A percentile compares a stretch with the other conserved stretches of the same genome.
phyloP scores from a whole-genome alignment of 1,284 basidiomycete species.

The Fomitiporia mediterranea region DNA sequence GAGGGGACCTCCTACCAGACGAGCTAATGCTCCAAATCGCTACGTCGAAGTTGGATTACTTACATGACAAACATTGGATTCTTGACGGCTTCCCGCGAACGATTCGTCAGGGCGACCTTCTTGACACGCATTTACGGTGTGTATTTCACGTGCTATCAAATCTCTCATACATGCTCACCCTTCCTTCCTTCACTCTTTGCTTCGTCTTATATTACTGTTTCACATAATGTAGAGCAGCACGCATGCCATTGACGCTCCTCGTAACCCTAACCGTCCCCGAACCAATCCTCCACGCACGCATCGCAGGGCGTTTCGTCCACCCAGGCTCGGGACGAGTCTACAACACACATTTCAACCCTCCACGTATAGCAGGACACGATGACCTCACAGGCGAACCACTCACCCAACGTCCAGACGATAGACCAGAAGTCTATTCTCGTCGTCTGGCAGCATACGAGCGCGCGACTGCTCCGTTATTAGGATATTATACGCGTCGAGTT shows the following conservation, averaged over 20 bases:
- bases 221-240: slow-evolving; percentile 41
- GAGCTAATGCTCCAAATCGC: slow-evolving; percentile 74
- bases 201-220: too few relatives aligned
- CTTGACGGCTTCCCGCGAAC: slow-evolving; percentile 97
- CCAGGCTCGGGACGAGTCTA: slow-evolving; percentile 91
- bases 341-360: slow-evolving; percentile 88
- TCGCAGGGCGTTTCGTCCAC: slow-evolving; percentile 94
- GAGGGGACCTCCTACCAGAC: slow-evolving; percentile 72
- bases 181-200: too few relatives aligned
- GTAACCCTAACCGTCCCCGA: slow-evolving; percentile 93
- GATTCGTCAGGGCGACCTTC: slow-evolving; percentile 79
- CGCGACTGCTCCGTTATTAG: slow-evolving; percentile 7
- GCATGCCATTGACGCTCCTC: slow-evolving; percentile 73
- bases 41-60: slow-evolving; percentile 61
- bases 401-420: slow-evolving; percentile 88
- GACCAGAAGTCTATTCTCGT: slow-evolving; percentile 51
- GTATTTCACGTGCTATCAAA: slow-evolving; percentile 24
- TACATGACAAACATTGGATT: slow-evolving; percentile 84
- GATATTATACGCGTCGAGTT: slow-evolving; percentile 48
- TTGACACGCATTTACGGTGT: slow-evolving; percentile 72
- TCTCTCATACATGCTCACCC: slow-evolving; percentile 4
- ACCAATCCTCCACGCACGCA: slow-evolving; percentile 83
- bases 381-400: slow-evolving; percentile 92
- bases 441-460: slow-evolving; percentile 8
- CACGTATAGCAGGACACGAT: slow-evolving; percentile 82